These are phyloP conservation scores for Harringtonia aguacate DNA, from an alignment of 2,329 filamentous ascomycete genomes.

Conservation along the genomic window DNA sequence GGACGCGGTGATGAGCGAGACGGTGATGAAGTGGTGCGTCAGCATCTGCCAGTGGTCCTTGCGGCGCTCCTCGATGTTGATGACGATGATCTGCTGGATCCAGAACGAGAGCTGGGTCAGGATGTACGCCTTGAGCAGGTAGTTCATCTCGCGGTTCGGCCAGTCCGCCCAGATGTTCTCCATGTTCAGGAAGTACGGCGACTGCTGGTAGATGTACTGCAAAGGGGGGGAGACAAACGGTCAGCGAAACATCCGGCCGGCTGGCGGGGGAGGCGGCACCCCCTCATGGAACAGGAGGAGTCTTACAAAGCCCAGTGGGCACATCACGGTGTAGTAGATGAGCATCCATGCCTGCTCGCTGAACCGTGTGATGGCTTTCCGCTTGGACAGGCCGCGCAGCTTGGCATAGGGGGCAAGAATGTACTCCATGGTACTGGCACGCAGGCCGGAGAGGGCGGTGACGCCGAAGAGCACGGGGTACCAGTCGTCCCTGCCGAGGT, in stretches of 20 bases:
- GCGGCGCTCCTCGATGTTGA: constrained; percentile 86
- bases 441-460: constrained; percentile 75
- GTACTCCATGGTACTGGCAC: constrained; percentile 81
- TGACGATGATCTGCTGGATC: constrained; percentile 87
- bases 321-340: constrained; percentile 73
- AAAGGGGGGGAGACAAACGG: constrained; percentile 10
- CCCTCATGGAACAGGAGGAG: not conserved
- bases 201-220: constrained; percentile 71
- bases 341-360: constrained; percentile 91
- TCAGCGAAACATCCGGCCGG: not conserved
- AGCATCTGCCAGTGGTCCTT: constrained; percentile 98
- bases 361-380: constrained; percentile 71
- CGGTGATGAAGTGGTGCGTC: constrained; percentile 86
- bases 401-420: constrained; percentile 68
- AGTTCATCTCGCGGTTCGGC: constrained; percentile 65
- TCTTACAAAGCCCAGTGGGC: constrained; percentile 72
- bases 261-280: too few species aligned
- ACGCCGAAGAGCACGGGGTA: constrained; percentile 70
- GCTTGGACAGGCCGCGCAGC: constrained; percentile 59
- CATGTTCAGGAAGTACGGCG: constrained; percentile 68
- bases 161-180: constrained; percentile 73
- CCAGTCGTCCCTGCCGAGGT: constrained; percentile 67
- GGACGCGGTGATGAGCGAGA: constrained; percentile 64
- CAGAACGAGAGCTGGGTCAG: constrained; percentile 86
- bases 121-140: constrained; percentile 78